These are phyloP conservation scores for Penicillium psychrofluorescens DNA, from an alignment of 495 filamentous ascomycete genomes.

Conservation along the genomic window DNA sequence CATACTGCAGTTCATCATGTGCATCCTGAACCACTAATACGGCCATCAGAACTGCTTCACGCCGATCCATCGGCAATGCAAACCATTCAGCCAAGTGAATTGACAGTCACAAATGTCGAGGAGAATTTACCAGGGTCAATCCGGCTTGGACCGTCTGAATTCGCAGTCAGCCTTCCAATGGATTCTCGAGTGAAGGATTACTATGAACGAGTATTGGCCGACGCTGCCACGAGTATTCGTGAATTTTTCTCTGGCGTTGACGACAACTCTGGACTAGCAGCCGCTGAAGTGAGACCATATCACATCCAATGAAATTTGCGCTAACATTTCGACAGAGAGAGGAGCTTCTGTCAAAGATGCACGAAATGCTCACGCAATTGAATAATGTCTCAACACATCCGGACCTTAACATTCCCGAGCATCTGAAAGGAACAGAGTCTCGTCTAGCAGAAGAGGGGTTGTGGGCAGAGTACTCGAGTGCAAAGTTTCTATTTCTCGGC, in stretches of 20 bases:
- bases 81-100: slow-evolving; percentile 37
- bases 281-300: slow-evolving; percentile 2
- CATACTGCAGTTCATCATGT: slow-evolving; percentile 17
- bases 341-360: slow-evolving; percentile 21
- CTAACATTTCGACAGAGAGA: slow-evolving; percentile 15
- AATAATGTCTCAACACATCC: slow-evolving; percentile 46
- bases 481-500: slow-evolving; percentile 51
- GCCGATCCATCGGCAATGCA: slow-evolving; percentile 14
- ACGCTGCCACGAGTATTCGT: slow-evolving; percentile 17
- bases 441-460: slow-evolving; percentile 38
- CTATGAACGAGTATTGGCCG: slow-evolving; percentile 28
- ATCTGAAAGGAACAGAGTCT: slow-evolving; percentile 25
- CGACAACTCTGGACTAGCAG: no score
- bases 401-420: slow-evolving; percentile 42
- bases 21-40: slow-evolving; percentile 15
- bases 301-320: neutral
- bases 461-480: slow-evolving; percentile 50
- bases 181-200: slow-evolving; percentile 38
- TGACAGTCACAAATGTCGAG: slow-evolving; percentile 25
- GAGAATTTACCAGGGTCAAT: slow-evolving; percentile 29
- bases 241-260: slow-evolving; percentile 17
- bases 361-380: slow-evolving; percentile 33
- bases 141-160: slow-evolving; percentile 34
- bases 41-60: slow-evolving; percentile 11
- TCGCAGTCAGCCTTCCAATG: slow-evolving; percentile 38